These are phyloP conservation scores for Zangia roseola DNA, from an alignment of 768 basidiomycete genomes.

Conservation along the genomic window DNA sequence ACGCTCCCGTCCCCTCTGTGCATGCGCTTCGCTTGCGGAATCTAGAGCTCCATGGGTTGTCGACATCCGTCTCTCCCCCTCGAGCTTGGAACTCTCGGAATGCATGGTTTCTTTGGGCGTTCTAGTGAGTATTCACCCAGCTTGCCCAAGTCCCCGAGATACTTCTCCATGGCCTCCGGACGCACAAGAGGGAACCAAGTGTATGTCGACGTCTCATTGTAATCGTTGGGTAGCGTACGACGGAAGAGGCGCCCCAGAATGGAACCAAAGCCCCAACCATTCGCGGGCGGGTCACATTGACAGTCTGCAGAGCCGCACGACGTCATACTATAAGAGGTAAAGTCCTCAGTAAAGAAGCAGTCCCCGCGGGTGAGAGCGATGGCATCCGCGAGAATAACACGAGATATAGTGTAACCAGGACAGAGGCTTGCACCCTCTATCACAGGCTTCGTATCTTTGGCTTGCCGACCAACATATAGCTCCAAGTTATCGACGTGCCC, in stretches of 20 bases:
- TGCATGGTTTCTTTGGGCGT: slow-evolving; percentile 51
- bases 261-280: slow-evolving; percentile 67
- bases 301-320: slow-evolving; percentile 85
- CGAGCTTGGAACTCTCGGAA: too few species aligned
- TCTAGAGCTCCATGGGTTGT: too few species aligned
- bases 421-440: slow-evolving; percentile 82
- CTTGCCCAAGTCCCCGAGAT: slow-evolving; percentile 56
- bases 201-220: slow-evolving; percentile 65
- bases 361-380: slow-evolving; percentile 86
- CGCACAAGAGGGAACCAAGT: slow-evolving; percentile 91
- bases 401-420: slow-evolving; percentile 82
- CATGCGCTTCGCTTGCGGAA: too few species aligned
- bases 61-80: too few species aligned
- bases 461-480: slow-evolving; percentile 78
- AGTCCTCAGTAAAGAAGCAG: slow-evolving; percentile 78
- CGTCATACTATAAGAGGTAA: slow-evolving; percentile 77
- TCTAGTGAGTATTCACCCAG: slow-evolving; percentile 53
- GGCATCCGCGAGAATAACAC: slow-evolving; percentile 84
- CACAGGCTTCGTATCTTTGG: slow-evolving; percentile 72
- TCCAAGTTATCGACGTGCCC: slow-evolving; percentile 75
- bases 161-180: slow-evolving; percentile 61
- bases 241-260: slow-evolving; percentile 72
- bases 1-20: too few species aligned
- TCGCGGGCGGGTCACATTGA: slow-evolving; percentile 69
- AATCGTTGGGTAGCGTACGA: slow-evolving; percentile 71